phyloP scores from a whole-genome alignment of 306 rosid genomes.

The Cyclanthera cordifolia region DNA sequence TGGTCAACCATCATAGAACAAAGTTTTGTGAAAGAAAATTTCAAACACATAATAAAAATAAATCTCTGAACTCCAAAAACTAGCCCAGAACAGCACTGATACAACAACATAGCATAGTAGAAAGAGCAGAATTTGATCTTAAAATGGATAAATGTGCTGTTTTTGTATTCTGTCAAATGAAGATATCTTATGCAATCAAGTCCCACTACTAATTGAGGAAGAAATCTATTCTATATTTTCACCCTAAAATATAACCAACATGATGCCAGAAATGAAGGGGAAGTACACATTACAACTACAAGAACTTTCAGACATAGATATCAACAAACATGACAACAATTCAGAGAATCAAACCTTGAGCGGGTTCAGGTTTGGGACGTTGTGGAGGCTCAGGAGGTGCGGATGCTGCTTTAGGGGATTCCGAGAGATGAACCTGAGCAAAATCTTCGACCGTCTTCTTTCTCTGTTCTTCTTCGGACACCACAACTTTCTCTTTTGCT shows the following conservation, averaged over 20 bases:
- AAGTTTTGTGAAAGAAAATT: not conserved
- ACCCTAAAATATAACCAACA: conserved; percentile 3
- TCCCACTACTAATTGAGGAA: conserved; percentile 4
- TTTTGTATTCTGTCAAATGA: conserved; percentile 18
- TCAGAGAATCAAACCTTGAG: conserved; percentile 79
- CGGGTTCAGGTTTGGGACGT: conserved; percentile 58
- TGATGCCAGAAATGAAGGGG: not conserved
- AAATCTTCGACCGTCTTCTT: conserved; percentile 42
- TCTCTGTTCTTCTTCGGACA: conserved; percentile 52
- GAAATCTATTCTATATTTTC: conserved; percentile 13
- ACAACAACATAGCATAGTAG: not conserved
- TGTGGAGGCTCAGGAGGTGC: conserved; percentile 38
- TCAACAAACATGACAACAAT: conserved; percentile 29
- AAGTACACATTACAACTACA: conserved; percentile 16
- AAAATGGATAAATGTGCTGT: conserved; percentile 4
- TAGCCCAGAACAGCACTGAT: conserved; percentile 6
- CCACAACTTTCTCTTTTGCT: conserved; percentile 62
- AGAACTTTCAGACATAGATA: conserved; percentile 25
- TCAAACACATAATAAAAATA: not conserved
- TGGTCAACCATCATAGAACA: not conserved
- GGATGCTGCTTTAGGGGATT: conserved; percentile 50
- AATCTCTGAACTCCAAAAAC: conserved; percentile 1
- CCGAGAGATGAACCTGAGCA: conserved; percentile 46
- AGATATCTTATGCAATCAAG: conserved; percentile 9
- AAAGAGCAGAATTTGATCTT: conserved; percentile 15